Percentiles rank a stretch among this genome's conserved stretches.
These are phyloP conservation scores for Yarrowia sp. DNA, from an alignment of 805 yeast genomes.

Conservation along the genomic window DNA sequence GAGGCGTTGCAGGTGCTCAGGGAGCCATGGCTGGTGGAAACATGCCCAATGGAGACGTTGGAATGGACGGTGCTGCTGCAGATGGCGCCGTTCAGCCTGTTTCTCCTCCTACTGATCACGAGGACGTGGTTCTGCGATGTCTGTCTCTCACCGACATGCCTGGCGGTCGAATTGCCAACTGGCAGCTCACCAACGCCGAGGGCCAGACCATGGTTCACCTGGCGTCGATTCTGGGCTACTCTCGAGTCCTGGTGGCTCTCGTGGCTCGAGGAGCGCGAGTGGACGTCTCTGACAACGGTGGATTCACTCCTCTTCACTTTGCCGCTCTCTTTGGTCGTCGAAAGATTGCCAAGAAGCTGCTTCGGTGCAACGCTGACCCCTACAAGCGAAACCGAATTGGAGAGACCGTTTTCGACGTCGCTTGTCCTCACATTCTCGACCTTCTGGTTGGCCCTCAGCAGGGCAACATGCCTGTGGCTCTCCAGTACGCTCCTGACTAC, in stretches of 20 bases:
- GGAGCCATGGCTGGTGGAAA: slow-evolving; percentile 14
- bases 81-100: background rate
- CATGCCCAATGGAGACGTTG: background rate
- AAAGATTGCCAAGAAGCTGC: slow-evolving; percentile 65
- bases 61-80: background rate
- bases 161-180: slow-evolving; percentile 34
- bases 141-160: slow-evolving; percentile 32
- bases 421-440: slow-evolving; percentile 30
- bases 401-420: slow-evolving; percentile 19
- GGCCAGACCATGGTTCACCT: slow-evolving; percentile 90
- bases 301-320: slow-evolving; percentile 86
- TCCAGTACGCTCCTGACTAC: slow-evolving; percentile 7
- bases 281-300: slow-evolving; percentile 78
- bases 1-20: slow-evolving; percentile 32
- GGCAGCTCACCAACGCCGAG: slow-evolving; percentile 37
- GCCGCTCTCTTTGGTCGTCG: slow-evolving; percentile 81
- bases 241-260: slow-evolving; percentile 66
- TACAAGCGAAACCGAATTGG: slow-evolving; percentile 31
- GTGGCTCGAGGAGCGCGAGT: slow-evolving; percentile 64
- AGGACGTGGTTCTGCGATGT: slow-evolving; percentile 37
- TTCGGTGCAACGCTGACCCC: slow-evolving; percentile 45
- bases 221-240: slow-evolving; percentile 78
- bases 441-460: slow-evolving; percentile 17
- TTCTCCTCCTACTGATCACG: slow-evolving; percentile 24
- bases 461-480: background rate